Percentiles rank a stretch among this genome's conserved stretches.
Evolutionary conservation across 768 basidiomycete genomes (phyloP).

Genomic region (Plicaturopsis crispa): DNA sequence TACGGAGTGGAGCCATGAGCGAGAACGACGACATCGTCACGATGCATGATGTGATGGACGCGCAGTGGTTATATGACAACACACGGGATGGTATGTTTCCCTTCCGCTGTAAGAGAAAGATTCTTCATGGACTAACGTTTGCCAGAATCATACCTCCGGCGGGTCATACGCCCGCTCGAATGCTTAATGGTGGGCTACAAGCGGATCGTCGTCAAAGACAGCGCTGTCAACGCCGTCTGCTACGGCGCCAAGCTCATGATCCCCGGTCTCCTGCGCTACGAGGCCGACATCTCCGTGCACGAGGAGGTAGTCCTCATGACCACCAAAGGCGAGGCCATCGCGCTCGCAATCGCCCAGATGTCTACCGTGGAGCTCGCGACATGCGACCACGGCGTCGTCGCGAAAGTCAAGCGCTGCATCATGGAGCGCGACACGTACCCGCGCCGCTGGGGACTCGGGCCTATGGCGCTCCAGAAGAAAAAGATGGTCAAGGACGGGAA

Average conservation of each 20-base stretch:
- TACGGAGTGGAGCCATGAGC: conserved; percentile 91
- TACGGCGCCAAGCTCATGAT: conserved; percentile 99
- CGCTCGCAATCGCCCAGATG: conserved; percentile 94
- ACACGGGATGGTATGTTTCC: conserved; percentile 77
- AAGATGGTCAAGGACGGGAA: conserved; percentile 98
- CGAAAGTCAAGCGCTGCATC: conserved; percentile 98
- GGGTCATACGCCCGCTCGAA: conserved; percentile 92
- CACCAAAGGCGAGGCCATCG: conserved; percentile 96
- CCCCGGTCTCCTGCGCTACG: conserved; percentile 94
- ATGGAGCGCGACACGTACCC: conserved; percentile 99
- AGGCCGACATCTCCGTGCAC: conserved; percentile 87
- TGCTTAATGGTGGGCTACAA: conserved; percentile 93
- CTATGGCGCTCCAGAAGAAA: conserved; percentile 94
- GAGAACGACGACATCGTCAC: conserved; percentile 98
- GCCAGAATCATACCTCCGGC: conserved; percentile 90
- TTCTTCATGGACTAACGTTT: too few species aligned
- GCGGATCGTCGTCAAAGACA: conserved; percentile 98
- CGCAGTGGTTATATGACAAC: conserved; percentile 98
- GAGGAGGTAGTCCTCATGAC: conserved; percentile 99
- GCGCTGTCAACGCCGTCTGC: conserved; percentile 97
- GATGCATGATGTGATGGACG: conserved; percentile 99
- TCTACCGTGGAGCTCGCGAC: conserved; percentile 96
- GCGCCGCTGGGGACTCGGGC: conserved; percentile 97
- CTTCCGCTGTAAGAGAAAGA: conserved; percentile 2
- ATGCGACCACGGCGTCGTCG: conserved; percentile 97